These are phyloP conservation scores for Pestalotiopsis sp. DNA, from an alignment of 2,329 filamentous ascomycete species.

Conservation along the genomic window DNA sequence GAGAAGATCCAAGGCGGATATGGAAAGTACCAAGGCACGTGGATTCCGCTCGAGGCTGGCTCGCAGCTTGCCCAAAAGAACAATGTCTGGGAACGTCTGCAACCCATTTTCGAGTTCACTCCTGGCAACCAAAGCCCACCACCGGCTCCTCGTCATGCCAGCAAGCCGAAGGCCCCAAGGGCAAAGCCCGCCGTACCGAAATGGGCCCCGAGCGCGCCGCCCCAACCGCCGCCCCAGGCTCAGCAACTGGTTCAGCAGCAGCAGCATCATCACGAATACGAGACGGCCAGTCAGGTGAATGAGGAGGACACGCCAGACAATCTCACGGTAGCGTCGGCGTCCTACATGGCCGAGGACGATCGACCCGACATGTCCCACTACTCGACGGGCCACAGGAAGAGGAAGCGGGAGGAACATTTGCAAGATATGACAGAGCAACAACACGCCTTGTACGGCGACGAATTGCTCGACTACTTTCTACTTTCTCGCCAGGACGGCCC, in stretches of 20 bases:
- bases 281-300: constrained; percentile 64
- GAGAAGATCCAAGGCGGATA: constrained; percentile 99
- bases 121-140: constrained; percentile 87
- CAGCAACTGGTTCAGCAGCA: constrained; percentile 18
- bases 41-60: constrained; percentile 87
- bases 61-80: constrained; percentile 84
- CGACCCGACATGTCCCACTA: constrained; percentile 70
- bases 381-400: constrained; percentile 67
- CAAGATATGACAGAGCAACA: constrained; percentile 74
- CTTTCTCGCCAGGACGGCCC: constrained; percentile 78
- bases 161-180: constrained; percentile 79
- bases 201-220: constrained; percentile 37
- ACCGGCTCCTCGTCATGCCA: constrained; percentile 89
- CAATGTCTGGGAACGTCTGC: constrained; percentile 79
- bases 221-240: constrained; percentile 26
- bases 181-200: constrained; percentile 63
- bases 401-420: constrained; percentile 71
- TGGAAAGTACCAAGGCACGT: constrained; percentile 98
- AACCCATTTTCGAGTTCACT: constrained; percentile 86
- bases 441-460: constrained; percentile 89
- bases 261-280: constrained; percentile 57
- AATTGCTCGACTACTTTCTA: constrained; percentile 94
- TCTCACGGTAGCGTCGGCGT: constrained; percentile 79
- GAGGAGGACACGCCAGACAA: constrained; percentile 86
- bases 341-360: constrained; percentile 83